phyloP scores from a whole-genome alignment of 2,329 filamentous ascomycete genomes.

The Amauroascus verrucosus region DNA sequence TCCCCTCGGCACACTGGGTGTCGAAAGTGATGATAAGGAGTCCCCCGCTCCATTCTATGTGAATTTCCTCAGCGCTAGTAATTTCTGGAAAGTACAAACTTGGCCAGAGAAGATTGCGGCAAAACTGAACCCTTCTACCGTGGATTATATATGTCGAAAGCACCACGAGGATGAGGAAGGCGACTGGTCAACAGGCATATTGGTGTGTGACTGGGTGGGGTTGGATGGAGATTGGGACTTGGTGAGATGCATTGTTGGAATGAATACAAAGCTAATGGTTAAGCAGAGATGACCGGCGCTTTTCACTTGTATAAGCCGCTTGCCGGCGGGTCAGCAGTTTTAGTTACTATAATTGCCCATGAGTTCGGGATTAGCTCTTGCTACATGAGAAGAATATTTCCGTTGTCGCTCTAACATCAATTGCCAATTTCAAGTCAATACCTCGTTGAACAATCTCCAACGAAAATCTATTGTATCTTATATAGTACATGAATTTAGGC shows the following conservation, averaged over 20 bases:
- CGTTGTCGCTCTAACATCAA: background rate
- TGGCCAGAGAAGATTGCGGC: constrained; percentile 91
- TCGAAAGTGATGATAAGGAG: constrained; percentile 35
- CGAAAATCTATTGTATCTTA: background rate
- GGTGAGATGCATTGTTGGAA: constrained; percentile 73
- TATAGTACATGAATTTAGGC: constrained; percentile 10
- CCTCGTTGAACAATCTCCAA: background rate
- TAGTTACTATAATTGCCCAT: background rate
- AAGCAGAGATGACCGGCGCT: constrained; percentile 16
- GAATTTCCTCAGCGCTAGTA: constrained; percentile 84
- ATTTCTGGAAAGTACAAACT: constrained; percentile 84
- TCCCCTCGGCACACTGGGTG: constrained; percentile 25
- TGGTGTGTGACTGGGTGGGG: constrained; percentile 92
- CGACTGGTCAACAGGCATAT: constrained; percentile 71
- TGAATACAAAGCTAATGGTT: constrained; percentile 60
- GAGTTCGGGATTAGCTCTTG: background rate
- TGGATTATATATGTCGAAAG: constrained; percentile 47
- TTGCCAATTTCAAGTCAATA: background rate
- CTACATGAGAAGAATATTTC: background rate
- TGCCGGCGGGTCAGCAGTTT: background rate
- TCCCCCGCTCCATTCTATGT: constrained; percentile 59
- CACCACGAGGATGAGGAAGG: constrained; percentile 45
- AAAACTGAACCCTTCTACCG: constrained; percentile 70
- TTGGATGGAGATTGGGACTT: constrained; percentile 82
- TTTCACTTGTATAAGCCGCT: background rate